Percentiles rank a stretch among this genome's conserved stretches.
These are phyloP conservation scores for Phaffomyces antillensis DNA, from an alignment of 805 yeast genomes.

Conservation along the genomic window DNA sequence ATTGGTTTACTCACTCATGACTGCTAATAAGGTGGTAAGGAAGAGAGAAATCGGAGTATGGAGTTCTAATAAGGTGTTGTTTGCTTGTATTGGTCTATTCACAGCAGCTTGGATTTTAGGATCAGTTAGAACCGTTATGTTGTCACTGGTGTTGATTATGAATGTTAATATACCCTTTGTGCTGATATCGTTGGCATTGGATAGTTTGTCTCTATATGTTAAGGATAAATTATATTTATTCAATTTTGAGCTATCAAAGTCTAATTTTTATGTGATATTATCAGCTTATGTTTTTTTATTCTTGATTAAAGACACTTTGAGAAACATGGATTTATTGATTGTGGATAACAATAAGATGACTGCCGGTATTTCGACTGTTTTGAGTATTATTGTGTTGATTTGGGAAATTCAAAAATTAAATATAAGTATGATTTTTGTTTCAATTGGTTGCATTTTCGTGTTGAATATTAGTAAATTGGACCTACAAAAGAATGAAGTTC, in stretches of 20 bases:
- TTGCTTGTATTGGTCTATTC: conserved; percentile 10
- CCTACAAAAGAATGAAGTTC: conserved; percentile 2
- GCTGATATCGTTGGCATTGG: conserved; percentile 10
- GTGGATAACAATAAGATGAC: not conserved
- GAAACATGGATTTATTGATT: conserved; percentile 10
- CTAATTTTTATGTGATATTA: conserved; percentile 4
- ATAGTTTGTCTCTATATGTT: conserved; percentile 3
- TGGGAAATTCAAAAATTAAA: conserved; percentile 7
- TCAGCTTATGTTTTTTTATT: conserved; percentile 5
- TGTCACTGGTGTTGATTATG: conserved; percentile 16
- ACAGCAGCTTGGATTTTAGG: conserved; percentile 13
- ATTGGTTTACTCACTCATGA: conserved; percentile 4
- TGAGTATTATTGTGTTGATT: conserved; percentile 2
- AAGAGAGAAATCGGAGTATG: not conserved
- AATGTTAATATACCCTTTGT: conserved; percentile 11
- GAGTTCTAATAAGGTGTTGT: conserved; percentile 3
- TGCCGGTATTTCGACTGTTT: not conserved
- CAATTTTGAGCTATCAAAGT: conserved; percentile 1
- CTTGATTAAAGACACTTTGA: conserved; percentile 6
- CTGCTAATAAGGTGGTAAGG: not conserved
- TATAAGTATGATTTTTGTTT: conserved; percentile 20
- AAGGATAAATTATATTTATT: not conserved
- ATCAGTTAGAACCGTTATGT: conserved; percentile 17
- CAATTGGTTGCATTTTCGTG: conserved; percentile 20
- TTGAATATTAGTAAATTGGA: conserved; percentile 16